Evolutionary conservation across 441 rosid species (phyloP).

Genomic region (Corymbia citriodora): DNA sequence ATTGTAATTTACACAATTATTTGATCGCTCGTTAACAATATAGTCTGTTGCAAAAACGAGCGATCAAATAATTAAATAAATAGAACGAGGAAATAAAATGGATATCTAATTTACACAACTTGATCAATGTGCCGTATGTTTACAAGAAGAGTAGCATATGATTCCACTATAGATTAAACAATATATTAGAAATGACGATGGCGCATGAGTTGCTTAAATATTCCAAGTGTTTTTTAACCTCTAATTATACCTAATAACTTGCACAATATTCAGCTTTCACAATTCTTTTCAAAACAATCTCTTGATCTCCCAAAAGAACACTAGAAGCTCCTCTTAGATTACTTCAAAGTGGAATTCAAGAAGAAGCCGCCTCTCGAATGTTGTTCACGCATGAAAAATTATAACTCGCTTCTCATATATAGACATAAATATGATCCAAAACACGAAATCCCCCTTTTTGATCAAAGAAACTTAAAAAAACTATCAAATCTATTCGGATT

Average conservation of each 20-base stretch:
- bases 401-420: not conserved
- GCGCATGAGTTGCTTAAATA: rapidly evolving
- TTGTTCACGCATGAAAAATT: not conserved
- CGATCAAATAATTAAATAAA: not conserved
- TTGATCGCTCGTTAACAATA: not conserved
- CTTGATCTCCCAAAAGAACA: too few relatives aligned
- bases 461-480: not conserved
- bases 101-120: not conserved
- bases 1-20: not conserved
- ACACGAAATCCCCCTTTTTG: not conserved
- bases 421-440: not conserved
- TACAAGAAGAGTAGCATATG: rapidly evolving
- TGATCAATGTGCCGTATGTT: rapidly evolving
- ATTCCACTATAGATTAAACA: too few relatives aligned
- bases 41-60: not conserved
- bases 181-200: too few relatives aligned
- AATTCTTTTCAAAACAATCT: too few relatives aligned
- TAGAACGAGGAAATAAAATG: not conserved
- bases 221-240: too few relatives aligned
- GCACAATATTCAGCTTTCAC: rapidly evolving
- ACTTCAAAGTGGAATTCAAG: rapidly evolving
- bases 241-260: too few relatives aligned
- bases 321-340: not conserved
- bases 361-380: not conserved
- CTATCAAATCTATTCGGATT: not conserved